phyloP scores from a whole-genome alignment of 2,329 filamentous ascomycete species.

The Rhinocladiella mackenziei region DNA sequence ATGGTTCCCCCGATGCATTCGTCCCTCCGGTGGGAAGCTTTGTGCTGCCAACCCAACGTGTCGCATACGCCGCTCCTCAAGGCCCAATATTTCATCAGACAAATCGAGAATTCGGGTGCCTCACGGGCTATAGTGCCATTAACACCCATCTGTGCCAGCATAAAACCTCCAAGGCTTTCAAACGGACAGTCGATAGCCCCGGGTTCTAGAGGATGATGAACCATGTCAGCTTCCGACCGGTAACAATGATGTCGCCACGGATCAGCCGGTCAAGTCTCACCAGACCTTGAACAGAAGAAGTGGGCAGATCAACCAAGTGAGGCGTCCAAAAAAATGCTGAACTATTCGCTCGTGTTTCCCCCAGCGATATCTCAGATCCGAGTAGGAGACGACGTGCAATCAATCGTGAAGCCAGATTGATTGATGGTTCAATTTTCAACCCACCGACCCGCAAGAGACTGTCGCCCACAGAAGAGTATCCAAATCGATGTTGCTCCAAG shows the following conservation, averaged over 20 bases:
- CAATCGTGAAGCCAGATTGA: slow-evolving; percentile 24
- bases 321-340: slow-evolving; percentile 1
- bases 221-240: too few species aligned
- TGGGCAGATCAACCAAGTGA: slow-evolving; percentile 2
- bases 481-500: not conserved
- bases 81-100: slow-evolving; percentile 23
- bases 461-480: not conserved
- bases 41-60: slow-evolving; percentile 25
- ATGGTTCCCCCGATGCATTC: slow-evolving; percentile 27
- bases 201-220: too few species aligned
- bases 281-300: too few species aligned
- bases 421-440: slow-evolving; percentile 24
- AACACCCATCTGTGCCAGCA: slow-evolving; percentile 1
- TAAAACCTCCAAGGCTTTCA: not conserved
- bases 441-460: slow-evolving; percentile 13
- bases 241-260: too few species aligned
- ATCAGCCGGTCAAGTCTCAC: too few species aligned
- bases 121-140: slow-evolving; percentile 3
- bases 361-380: slow-evolving; percentile 9
- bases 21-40: slow-evolving; percentile 25
- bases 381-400: slow-evolving; percentile 17
- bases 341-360: slow-evolving; percentile 11
- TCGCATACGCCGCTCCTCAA: slow-evolving; percentile 25
- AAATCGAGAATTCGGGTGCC: slow-evolving; percentile 3
- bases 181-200: too few species aligned